Conservation (phyloP, 129 eudicot genomes). For the Glebionis coronaria region DNA sequence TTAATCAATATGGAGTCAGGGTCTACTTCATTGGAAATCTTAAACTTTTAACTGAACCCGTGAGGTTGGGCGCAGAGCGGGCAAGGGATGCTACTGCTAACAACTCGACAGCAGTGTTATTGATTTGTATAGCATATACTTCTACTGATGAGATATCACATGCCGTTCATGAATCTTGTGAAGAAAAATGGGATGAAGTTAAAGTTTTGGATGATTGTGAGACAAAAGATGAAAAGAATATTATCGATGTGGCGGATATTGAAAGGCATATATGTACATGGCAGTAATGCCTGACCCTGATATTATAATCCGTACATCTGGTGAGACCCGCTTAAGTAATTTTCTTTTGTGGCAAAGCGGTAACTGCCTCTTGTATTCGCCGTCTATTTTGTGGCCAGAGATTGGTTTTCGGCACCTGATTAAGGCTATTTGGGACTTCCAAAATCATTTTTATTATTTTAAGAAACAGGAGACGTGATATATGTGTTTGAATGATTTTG, state of each 20-base stretch:
- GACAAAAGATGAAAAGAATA: background rate
- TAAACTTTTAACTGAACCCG: background rate
- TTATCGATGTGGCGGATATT: background rate
- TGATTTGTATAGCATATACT: background rate
- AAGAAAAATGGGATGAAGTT: background rate
- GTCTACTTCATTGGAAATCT: background rate
- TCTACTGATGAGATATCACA: background rate
- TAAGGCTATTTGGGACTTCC: background rate
- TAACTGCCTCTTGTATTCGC: background rate
- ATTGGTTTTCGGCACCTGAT: background rate
- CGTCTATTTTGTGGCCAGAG: background rate
- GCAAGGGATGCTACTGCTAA: background rate
- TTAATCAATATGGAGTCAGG: background rate
- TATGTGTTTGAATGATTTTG: constrained; percentile 17
- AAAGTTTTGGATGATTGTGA: background rate
- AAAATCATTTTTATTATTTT: background rate
- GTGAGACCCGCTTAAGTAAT: too few relatives aligned
- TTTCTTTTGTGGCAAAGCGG: background rate
- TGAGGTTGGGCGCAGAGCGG: background rate
- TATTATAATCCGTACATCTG: too few relatives aligned
- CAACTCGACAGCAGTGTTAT: background rate
- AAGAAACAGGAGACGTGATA: constrained; percentile 35
- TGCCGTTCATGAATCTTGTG: background rate
- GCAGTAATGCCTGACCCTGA: background rate
- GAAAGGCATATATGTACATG: background rate